Conservation (phyloP, 2,329 filamentous ascomycete species). For the Trichoderma gracile region DNA sequence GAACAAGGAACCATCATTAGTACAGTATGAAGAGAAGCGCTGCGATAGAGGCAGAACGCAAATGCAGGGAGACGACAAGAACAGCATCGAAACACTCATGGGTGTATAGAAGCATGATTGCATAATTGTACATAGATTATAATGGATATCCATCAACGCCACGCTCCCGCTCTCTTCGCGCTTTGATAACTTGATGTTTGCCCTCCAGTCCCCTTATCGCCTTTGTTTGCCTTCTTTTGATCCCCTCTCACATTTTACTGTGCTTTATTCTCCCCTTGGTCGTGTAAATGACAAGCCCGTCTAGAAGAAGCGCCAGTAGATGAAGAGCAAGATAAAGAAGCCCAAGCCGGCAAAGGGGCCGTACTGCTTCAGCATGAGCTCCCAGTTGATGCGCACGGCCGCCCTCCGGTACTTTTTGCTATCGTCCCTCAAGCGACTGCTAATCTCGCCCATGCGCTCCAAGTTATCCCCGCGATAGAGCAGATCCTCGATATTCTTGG, state of each 20-base stretch:
- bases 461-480: slow-evolving; percentile 91
- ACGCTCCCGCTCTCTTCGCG: slow-evolving; percentile 22
- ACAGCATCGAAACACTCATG: slow-evolving; percentile 13
- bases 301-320: slow-evolving; percentile 95
- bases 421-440: slow-evolving; percentile 81
- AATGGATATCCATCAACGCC: slow-evolving; percentile 27
- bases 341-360: slow-evolving; percentile 82
- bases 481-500: slow-evolving; percentile 98
- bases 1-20: background rate
- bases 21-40: slow-evolving; percentile 11
- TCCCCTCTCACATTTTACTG: background rate
- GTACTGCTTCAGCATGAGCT: slow-evolving; percentile 93
- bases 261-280: background rate
- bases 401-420: slow-evolving; percentile 92
- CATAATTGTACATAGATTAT: slow-evolving; percentile 32
- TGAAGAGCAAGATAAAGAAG: slow-evolving; percentile 79
- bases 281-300: background rate
- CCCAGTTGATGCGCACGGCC: slow-evolving; percentile 96
- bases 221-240: background rate
- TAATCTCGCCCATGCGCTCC: slow-evolving; percentile 96
- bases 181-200: slow-evolving; percentile 10
- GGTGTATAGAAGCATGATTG: slow-evolving; percentile 27
- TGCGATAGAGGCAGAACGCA: background rate
- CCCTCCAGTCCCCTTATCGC: background rate
- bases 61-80: background rate